Percentiles rank a stretch among this genome's conserved stretches.
These are phyloP conservation scores for Nigrospora sphaerica DNA, from an alignment of 2,329 filamentous ascomycete species.

Conservation along the genomic window DNA sequence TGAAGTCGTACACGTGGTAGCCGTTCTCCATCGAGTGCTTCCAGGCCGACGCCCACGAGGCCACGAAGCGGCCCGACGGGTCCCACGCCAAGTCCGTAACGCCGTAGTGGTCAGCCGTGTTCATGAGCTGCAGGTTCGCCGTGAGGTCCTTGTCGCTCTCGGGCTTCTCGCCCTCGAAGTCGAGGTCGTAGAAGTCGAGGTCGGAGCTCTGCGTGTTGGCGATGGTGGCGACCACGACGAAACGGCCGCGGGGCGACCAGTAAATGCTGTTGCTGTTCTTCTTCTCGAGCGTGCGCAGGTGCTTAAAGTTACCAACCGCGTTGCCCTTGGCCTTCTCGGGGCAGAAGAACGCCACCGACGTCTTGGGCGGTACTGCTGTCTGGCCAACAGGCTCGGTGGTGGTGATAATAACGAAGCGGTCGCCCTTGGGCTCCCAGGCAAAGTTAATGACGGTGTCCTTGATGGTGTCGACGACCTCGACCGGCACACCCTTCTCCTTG, in stretches of 20 bases:
- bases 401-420: slow-evolving; percentile 95
- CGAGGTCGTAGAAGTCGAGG: slow-evolving; percentile 94
- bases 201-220: slow-evolving; percentile 90
- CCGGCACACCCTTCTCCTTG: slow-evolving; percentile 93
- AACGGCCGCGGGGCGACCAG: slow-evolving; percentile 94
- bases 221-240: slow-evolving; percentile 90
- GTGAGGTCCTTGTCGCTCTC: slow-evolving; percentile 90
- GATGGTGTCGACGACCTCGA: slow-evolving; percentile 94
- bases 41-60: slow-evolving; percentile 89
- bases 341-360: slow-evolving; percentile 90
- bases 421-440: slow-evolving; percentile 97
- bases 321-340: slow-evolving; percentile 87
- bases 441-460: slow-evolving; percentile 99
- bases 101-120: slow-evolving; percentile 90
- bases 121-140: slow-evolving; percentile 93
- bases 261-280: slow-evolving; percentile 99
- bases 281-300: slow-evolving; percentile 91
- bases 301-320: slow-evolving; percentile 87
- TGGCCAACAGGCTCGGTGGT: slow-evolving; percentile 75
- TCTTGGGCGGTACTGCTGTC: slow-evolving; percentile 85
- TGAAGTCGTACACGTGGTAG: slow-evolving; percentile 97
- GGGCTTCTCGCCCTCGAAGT: slow-evolving; percentile 95
- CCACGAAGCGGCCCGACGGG: slow-evolving; percentile 88
- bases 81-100: slow-evolving; percentile 98
- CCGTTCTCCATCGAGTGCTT: slow-evolving; percentile 99